These are phyloP conservation scores for Cercospora sojina DNA, from an alignment of 2,329 filamentous ascomycete genomes.

Conservation along the genomic window DNA sequence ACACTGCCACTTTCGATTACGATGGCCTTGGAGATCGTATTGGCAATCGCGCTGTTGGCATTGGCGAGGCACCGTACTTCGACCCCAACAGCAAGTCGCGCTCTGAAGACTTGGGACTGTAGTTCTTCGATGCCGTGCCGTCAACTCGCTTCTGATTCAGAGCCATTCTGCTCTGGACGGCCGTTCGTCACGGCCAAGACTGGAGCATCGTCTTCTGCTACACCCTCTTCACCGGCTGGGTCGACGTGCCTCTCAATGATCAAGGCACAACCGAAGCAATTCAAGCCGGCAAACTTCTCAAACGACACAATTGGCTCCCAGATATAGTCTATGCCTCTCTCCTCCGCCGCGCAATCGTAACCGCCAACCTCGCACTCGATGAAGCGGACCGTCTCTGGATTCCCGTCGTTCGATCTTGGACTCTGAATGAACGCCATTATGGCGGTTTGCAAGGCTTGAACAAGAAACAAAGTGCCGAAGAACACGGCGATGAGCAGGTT, in stretches of 20 bases:
- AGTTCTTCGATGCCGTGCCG: not conserved
- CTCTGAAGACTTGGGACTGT: slow-evolving; percentile 16
- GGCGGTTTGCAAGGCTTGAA: not conserved
- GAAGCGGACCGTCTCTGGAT: not conserved
- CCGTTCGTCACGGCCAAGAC: not conserved
- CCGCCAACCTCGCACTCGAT: not conserved
- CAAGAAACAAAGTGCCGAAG: not conserved
- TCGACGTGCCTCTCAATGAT: slow-evolving; percentile 21
- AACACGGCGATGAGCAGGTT: not conserved
- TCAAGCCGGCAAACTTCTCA: slow-evolving; percentile 10
- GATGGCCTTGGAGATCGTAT: slow-evolving; percentile 52
- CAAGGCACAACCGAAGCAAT: slow-evolving; percentile 19
- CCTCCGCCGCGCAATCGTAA: not conserved
- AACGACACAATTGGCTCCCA: not conserved
- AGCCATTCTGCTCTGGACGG: not conserved
- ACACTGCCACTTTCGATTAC: slow-evolving; percentile 65
- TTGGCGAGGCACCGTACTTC: slow-evolving; percentile 57
- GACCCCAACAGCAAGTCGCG: slow-evolving; percentile 53
- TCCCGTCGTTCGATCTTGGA: not conserved
- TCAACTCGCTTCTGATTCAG: too few species aligned
- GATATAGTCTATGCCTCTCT: not conserved
- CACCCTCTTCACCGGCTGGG: slow-evolving; percentile 23
- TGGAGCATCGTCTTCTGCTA: not conserved
- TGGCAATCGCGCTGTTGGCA: slow-evolving; percentile 55
- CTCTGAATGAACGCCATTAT: not conserved